phyloP scores from a whole-genome alignment of 2,329 filamentous ascomycete genomes.

The Colletotrichum lini region DNA sequence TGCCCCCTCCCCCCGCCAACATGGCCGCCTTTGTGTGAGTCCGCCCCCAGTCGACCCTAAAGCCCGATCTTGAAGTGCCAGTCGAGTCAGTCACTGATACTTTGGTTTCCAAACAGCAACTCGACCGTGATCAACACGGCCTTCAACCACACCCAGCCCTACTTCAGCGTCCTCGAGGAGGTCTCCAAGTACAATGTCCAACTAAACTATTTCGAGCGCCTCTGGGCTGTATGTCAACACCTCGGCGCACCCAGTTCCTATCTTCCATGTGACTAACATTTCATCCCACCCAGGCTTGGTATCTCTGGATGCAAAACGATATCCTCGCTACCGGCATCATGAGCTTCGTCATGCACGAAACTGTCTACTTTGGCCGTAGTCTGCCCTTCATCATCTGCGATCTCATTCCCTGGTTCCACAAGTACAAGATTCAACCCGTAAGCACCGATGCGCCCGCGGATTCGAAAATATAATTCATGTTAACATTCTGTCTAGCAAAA shows the following conservation, averaged over 20 bases:
- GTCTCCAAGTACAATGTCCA: conserved; percentile 83
- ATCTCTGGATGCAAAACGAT: conserved; percentile 98
- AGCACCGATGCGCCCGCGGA: conserved; percentile 50
- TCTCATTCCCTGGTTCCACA: conserved; percentile 86
- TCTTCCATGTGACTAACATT: conserved; percentile 31
- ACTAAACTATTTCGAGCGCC: conserved; percentile 86
- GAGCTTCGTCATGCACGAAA: conserved; percentile 96
- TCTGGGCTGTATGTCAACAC: conserved; percentile 81
- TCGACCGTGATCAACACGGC: conserved; percentile 61
- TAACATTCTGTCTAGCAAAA: conserved; percentile 69
- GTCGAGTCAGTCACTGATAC: conserved; percentile 24
- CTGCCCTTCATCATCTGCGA: conserved; percentile 96
- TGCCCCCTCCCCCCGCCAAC: conserved; percentile 21
- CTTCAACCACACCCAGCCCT: conserved; percentile 65
- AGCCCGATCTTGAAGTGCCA: conserved; percentile 9
- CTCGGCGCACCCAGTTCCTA: conserved; percentile 23
- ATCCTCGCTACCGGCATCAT: conserved; percentile 96
- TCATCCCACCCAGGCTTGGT: conserved; percentile 77
- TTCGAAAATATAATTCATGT: neutral
- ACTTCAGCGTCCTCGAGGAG: conserved; percentile 73
- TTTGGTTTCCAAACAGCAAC: conserved; percentile 57
- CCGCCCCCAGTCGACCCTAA: neutral
- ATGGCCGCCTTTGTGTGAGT: conserved; percentile 41
- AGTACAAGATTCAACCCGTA: conserved; percentile 94
- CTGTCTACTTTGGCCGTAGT: conserved; percentile 92